Percentiles rank a stretch among this genome's conserved stretches.
These are phyloP conservation scores for Massarina eburnea DNA, from an alignment of 2,329 filamentous ascomycete species.

Conservation along the genomic window DNA sequence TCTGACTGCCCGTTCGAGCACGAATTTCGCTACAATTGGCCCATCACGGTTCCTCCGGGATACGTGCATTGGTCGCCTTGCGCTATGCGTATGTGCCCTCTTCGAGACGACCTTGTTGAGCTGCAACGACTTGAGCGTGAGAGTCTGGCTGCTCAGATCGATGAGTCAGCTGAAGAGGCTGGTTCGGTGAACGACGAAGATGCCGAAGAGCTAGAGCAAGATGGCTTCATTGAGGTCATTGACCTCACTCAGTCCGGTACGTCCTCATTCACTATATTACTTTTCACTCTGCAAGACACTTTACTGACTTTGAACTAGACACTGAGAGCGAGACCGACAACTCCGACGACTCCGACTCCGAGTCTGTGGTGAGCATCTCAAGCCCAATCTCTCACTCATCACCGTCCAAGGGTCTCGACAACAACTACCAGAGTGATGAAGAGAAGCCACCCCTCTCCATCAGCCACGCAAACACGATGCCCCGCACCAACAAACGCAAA, in stretches of 20 bases:
- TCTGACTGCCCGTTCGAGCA: conserved; percentile 15
- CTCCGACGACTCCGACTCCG: not conserved
- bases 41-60: conserved; percentile 16
- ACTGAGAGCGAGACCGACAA: not conserved
- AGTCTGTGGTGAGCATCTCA: not conserved
- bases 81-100: conserved; percentile 19
- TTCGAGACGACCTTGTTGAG: conserved; percentile 15
- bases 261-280: no score
- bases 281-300: not conserved
- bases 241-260: no score
- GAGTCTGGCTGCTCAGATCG: no score
- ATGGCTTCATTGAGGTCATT: not conserved
- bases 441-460: conserved; percentile 8
- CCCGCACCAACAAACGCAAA: conserved; percentile 3
- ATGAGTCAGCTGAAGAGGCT: no score
- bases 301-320: not conserved
- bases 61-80: conserved; percentile 21
- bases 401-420: not conserved
- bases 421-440: not conserved
- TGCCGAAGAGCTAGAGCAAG: no score
- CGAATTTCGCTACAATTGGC: conserved; percentile 23
- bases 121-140: not conserved
- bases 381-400: not conserved
- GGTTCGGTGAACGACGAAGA: no score
- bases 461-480: conserved; percentile 18